Evolutionary conservation across 768 basidiomycete species (phyloP), one percentile per base, ranked within the genome.

Genomic region (Termitomyces sp.): DNA sequence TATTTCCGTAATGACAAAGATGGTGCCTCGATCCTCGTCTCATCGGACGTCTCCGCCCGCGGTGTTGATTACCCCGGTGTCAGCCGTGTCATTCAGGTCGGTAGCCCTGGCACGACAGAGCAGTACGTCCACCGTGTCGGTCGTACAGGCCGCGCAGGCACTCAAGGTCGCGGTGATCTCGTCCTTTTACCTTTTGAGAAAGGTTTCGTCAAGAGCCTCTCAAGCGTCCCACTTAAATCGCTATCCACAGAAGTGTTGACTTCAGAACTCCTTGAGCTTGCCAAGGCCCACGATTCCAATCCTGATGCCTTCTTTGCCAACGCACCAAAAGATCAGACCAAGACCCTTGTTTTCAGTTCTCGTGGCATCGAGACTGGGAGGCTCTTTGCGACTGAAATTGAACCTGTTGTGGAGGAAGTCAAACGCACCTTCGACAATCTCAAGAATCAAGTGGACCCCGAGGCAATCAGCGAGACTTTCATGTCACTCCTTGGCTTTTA

Each of bases 11-110:
- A 60, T 1, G 84, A 88, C 62, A 77, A 63, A 18, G 68, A 73
- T 2, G 77, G 77, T 5, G 81, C 86, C 0, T 76, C 82, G 2
- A 75, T 97, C 33, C 81, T 96, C 54, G 78, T 97, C 64, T 89
- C 87, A 4, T 94, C 93, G 1, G 94, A 96, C 64, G 86, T 96
- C 6, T 94, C 91, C 31, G 92, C 93, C 22, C 84, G 93, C 58
- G 92, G 92, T 16, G 82, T 95, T 47, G 92, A 96, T 70, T 96
- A 95, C 69, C 93, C 93, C 8, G 85, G 83, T 20, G 90, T 95
- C 22, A 92, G 91, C 0, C 86, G 94, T 41, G 89, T 95, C 61
- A 89, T 98, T 63, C 97, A 98, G 70, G 78, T 99, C 53, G 95
- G 96, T 53, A 77, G 90, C 7, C 95, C 96, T 2, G 69, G 73